Evolutionary conservation across 2,329 filamentous ascomycete genomes (phyloP).

Genomic region (Ophiobolus disseminans): DNA sequence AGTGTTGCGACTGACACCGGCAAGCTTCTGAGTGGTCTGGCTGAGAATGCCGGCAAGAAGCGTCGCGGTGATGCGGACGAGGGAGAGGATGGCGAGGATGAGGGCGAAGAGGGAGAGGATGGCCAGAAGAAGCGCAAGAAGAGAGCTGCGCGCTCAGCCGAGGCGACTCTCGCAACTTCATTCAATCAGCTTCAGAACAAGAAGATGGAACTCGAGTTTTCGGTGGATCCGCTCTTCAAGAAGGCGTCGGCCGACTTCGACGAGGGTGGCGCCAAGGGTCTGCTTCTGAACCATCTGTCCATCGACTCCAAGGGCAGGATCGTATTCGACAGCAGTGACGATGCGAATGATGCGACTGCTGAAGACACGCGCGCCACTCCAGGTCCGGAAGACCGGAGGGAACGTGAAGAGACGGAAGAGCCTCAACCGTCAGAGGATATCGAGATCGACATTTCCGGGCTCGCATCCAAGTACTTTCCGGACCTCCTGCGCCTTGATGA

Average conservation of each 20-base stretch:
- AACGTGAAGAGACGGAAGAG: conserved; percentile 38
- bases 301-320: conserved; percentile 92
- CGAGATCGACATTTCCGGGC: conserved; percentile 77
- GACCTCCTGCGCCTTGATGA: conserved; percentile 77
- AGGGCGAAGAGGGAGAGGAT: conserved; percentile 68
- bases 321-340: conserved; percentile 98
- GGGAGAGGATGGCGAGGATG: conserved; percentile 60
- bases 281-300: conserved; percentile 94
- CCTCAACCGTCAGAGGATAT: conserved; percentile 61
- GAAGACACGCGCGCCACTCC: conserved; percentile 54
- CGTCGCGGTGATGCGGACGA: conserved; percentile 46
- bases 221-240: conserved; percentile 98
- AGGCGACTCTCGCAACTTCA: conserved; percentile 89
- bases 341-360: conserved; percentile 64
- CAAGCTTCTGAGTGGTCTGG: conserved; percentile 89
- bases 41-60: conserved; percentile 76
- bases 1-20: conserved; percentile 98
- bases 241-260: conserved; percentile 98
- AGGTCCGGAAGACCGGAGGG: conserved; percentile 48
- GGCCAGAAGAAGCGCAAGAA: conserved; percentile 71
- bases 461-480: conserved; percentile 85
- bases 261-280: conserved; percentile 93
- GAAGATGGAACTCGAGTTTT: conserved; percentile 96
- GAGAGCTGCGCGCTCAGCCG: conserved; percentile 82
- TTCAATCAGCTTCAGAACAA: conserved; percentile 91